Base-by-base conservation (phyloP, 2,329 filamentous ascomycete species). In the Penicillium sp. region DNA sequence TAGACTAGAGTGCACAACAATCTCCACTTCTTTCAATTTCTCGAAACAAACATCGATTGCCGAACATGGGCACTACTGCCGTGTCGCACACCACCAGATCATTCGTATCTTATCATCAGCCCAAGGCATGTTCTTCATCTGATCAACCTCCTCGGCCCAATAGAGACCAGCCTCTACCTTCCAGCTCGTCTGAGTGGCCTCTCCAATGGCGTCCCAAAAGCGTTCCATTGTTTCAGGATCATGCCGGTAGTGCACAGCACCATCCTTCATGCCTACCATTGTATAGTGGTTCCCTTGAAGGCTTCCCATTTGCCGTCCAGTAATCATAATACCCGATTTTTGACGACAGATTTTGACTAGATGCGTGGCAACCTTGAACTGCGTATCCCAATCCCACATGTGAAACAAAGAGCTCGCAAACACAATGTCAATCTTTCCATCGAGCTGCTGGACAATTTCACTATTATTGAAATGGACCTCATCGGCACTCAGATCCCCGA, bases 401-500 rank as follows among this genome's bases (percentile, higher is more conserved):
- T 68, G 68, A 13, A 69, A 61, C 1, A 65, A 58, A 7, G 67
- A 67, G 17, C 65, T 63, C 2, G 68, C 63, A 19, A 64, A 69
- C 6, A 65, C 40, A 4, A 65, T 42, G 22, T 62, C 54, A 7
- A 70, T 56, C 24, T 64, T 65, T n/a, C 58, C 58, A 9, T 30
- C 24, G 7, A 65, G 15, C 10, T 35, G 55, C 35, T 62, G 47
- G 12, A 26, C n/a, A 8, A 44, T 13, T 42, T 49, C 38, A 26
- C 51, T 33, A 49, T 15, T 7, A 22, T 56, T 26, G 3, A 59
- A 45, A 22, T n/a, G 2, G n/a, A 24, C 7, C 61, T 56, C 56
- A 13, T 33, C 22, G 33, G n/a, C 40, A 26, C 19, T 49, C 73
- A 84, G 58, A 82, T 80, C 66, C 72, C 79, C 85, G 1, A 78